phyloP scores from a whole-genome alignment of 768 basidiomycete species.

The Cystofilobasidium capitatum region DNA sequence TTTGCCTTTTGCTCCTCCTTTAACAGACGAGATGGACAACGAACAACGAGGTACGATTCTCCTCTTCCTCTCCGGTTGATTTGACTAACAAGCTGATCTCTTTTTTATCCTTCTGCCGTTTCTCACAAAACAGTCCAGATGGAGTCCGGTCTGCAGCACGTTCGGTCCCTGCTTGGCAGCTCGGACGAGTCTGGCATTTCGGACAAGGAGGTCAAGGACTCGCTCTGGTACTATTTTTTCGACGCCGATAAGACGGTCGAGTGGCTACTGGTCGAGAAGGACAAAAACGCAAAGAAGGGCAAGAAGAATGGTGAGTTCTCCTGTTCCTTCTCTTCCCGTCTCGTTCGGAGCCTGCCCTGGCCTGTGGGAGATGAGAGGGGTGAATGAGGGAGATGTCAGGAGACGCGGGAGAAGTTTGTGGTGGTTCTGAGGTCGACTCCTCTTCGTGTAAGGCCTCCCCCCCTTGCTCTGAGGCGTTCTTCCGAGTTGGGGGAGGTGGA shows the following conservation, averaged over 20 bases:
- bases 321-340: background rate
- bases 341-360: background rate
- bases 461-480: no score
- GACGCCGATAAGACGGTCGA: constrained; percentile 65
- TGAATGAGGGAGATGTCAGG: background rate
- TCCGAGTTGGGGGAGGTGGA: background rate
- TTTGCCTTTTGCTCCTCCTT: constrained; percentile 21
- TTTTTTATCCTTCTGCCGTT: background rate
- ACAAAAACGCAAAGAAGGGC: constrained; percentile 54
- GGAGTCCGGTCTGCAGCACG: constrained; percentile 58
- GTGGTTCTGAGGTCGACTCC: no score
- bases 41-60: constrained; percentile 61
- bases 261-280: constrained; percentile 49
- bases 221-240: constrained; percentile 80
- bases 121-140: constrained; percentile 45
- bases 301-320: constrained; percentile 69
- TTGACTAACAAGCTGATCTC: background rate
- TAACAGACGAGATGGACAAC: constrained; percentile 56
- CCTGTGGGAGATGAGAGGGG: background rate
- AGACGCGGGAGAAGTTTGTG: background rate
- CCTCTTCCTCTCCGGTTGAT: background rate
- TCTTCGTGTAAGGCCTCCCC: background rate
- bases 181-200: constrained; percentile 54
- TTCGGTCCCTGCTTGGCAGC: constrained; percentile 57
- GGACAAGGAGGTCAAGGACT: constrained; percentile 64